Evolutionary conservation across 805 yeast species (phyloP).

Genomic region (Jamesozyma piceae): DNA sequence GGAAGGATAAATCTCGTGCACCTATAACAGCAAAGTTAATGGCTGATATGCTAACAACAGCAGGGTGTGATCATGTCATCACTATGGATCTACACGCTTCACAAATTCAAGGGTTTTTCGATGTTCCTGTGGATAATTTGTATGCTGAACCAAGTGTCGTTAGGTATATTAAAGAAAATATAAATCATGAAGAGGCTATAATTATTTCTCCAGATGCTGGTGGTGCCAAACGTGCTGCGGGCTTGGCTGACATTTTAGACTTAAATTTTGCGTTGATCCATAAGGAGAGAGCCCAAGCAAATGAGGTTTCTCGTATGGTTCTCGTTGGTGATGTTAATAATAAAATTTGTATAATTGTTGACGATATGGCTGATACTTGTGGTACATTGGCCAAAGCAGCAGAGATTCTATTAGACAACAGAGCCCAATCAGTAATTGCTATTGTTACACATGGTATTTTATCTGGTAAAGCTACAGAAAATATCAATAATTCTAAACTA

Average conservation of each 20-base stretch:
- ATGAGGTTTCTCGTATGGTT: slow-evolving; percentile 77
- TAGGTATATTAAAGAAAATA: slow-evolving; percentile 57
- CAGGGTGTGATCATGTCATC: slow-evolving; percentile 79
- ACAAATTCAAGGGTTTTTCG: slow-evolving; percentile 79
- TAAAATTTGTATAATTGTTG: slow-evolving; percentile 68
- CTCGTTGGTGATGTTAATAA: slow-evolving; percentile 75
- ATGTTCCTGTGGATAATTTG: slow-evolving; percentile 73
- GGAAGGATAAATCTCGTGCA: slow-evolving; percentile 77
- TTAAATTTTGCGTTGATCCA: slow-evolving; percentile 76
- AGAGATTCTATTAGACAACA: slow-evolving; percentile 57
- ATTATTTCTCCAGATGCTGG: slow-evolving; percentile 85
- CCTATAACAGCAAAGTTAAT: slow-evolving; percentile 78
- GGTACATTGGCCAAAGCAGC: slow-evolving; percentile 81
- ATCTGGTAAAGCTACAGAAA: slow-evolving; percentile 68
- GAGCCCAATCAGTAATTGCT: slow-evolving; percentile 66
- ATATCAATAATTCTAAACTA: slow-evolving; percentile 58
- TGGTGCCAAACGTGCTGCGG: slow-evolving; percentile 85
- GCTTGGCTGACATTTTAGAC: slow-evolving; percentile 69
- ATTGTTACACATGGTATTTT: slow-evolving; percentile 32
- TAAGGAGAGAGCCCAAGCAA: slow-evolving; percentile 75
- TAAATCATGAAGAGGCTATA: slow-evolving; percentile 52
- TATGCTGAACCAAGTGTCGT: slow-evolving; percentile 80
- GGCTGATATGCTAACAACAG: slow-evolving; percentile 74
- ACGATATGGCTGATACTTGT: slow-evolving; percentile 88
- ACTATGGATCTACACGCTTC: slow-evolving; percentile 87